Percentiles rank a stretch among this genome's conserved stretches.
These are phyloP conservation scores for Neolecta irregularis DNA, from an alignment of 1,139 yeast species.

Conservation along the genomic window DNA sequence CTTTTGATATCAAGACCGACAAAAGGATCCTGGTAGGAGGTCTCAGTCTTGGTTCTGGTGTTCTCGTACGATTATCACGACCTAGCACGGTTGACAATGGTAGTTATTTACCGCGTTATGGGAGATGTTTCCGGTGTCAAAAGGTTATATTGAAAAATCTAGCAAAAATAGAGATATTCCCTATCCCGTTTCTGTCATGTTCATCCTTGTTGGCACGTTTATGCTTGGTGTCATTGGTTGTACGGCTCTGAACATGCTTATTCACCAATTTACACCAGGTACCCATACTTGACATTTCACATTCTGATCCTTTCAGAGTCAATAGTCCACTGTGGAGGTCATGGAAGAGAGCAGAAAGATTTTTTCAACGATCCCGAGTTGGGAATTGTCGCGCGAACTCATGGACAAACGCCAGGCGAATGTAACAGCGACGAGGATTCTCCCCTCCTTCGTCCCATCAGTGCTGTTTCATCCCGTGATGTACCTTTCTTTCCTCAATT, in stretches of 20 bases:
- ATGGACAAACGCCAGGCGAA: neutral
- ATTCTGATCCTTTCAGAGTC: too few relatives aligned
- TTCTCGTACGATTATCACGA: too few relatives aligned
- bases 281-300: too few relatives aligned
- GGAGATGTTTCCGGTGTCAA: constrained; percentile 45
- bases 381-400: too few relatives aligned
- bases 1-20: constrained; percentile 7
- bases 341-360: neutral
- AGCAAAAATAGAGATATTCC: constrained; percentile 12
- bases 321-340: constrained; percentile 9
- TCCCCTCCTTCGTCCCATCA: neutral
- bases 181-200: constrained; percentile 15
- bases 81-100: too few relatives aligned
- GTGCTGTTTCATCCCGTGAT: neutral
- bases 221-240: constrained; percentile 41
- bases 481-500: too few relatives aligned
- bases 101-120: constrained; percentile 48
- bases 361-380: neutral
- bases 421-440: constrained; percentile 1
- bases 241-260: constrained; percentile 35
- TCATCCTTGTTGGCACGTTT: constrained; percentile 18
- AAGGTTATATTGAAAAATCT: constrained; percentile 24
- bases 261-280: constrained; percentile 32
- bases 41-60: constrained; percentile 48
- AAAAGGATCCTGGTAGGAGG: constrained; percentile 37